Base-by-base conservation (phyloP, 768 basidiomycete genomes). In the Gyrodon lividus region DNA sequence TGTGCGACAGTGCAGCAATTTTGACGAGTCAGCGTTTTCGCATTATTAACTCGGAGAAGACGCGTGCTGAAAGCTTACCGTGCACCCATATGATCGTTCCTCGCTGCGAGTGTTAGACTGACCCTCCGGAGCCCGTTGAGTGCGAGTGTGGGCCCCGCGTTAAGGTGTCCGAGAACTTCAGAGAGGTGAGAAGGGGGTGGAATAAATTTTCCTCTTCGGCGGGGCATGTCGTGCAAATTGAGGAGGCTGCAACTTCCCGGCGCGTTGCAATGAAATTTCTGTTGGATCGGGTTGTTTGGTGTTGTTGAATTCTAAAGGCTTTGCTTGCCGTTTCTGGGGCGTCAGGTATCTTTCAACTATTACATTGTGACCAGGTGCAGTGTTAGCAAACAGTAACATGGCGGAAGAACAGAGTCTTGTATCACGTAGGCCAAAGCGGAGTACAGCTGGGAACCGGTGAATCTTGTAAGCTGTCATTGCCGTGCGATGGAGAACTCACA, bases 371-470 rank as follows among this genome's bases (percentile, higher is more conserved):
- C 31, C 14, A 34, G 13, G 41, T 26, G 2, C 9, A 37, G 13
- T 12, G 28, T 8, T 17, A 34, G 45, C 38, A 31, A 43, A 7
- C 22, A 14, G 33, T 28, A 30, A 31, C 16, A 49, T 50, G 52
- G 48, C 34, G 10, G 52, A 46, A 26, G 52, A 54, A 43, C 48
- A 46, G 28, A 46, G 17, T 22, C 67, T 84, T 2, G 82, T 77
- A 10, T 72, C 70, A 17, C 81, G 89, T 31, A 76, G 89, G 50
- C 71, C 85, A 12, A 80, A 73, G 57, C 77, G 89, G 37, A 86
- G 82, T 59, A 92, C 87, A 0, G 89, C 89, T 1, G 89, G 89
- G 3, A 92, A 91, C 62, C 71, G 88, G 88, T 88, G 49, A 2
- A 75, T 59, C 17, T 43, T 23, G 2, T 20, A 42, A 8, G 16